Conservation (phyloP, 768 basidiomycete genomes). For the Phaeolepiota aurea region DNA sequence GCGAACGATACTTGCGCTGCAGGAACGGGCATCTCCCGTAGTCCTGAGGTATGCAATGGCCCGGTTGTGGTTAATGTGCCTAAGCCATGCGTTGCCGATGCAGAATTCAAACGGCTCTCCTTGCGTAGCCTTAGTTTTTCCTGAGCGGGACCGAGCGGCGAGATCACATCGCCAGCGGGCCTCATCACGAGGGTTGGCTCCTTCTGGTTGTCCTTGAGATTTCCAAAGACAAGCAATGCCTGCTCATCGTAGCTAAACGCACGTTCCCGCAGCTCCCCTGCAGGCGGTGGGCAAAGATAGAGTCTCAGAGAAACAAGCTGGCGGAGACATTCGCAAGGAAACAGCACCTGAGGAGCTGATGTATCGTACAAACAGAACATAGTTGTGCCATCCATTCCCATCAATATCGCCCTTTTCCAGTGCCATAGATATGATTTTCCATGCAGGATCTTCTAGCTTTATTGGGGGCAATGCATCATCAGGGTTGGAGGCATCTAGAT, state of each 20-base stretch:
- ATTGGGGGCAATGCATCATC: no score
- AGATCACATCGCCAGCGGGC: constrained; percentile 93
- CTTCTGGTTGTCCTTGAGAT: constrained; percentile 93
- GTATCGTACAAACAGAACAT: constrained; percentile 99
- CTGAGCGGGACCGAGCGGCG: constrained; percentile 93
- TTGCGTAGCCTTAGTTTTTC: constrained; percentile 89
- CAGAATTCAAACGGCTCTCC: constrained; percentile 58
- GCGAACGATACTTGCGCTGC: constrained; percentile 76
- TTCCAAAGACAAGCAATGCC: constrained; percentile 92
- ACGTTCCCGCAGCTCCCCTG: constrained; percentile 77
- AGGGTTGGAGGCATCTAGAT: no score
- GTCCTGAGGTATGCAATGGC: no score
- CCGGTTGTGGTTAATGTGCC: constrained; percentile 12
- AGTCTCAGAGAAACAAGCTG: no score
- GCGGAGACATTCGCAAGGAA: no score
- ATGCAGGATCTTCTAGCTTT: constrained; percentile 98
- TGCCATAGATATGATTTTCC: constrained; percentile 96
- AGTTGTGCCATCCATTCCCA: constrained; percentile 97
- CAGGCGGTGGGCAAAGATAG: no score
- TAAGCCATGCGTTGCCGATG: constrained; percentile 22
- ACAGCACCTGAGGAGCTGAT: no score
- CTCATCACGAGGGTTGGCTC: constrained; percentile 99
- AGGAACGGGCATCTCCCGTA: constrained; percentile 21
- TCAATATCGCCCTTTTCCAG: constrained; percentile 98
- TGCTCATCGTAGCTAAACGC: constrained; percentile 98